Evolutionary conservation across 768 basidiomycete genomes (phyloP).

Genomic region (Lactarius sanguifluus): DNA sequence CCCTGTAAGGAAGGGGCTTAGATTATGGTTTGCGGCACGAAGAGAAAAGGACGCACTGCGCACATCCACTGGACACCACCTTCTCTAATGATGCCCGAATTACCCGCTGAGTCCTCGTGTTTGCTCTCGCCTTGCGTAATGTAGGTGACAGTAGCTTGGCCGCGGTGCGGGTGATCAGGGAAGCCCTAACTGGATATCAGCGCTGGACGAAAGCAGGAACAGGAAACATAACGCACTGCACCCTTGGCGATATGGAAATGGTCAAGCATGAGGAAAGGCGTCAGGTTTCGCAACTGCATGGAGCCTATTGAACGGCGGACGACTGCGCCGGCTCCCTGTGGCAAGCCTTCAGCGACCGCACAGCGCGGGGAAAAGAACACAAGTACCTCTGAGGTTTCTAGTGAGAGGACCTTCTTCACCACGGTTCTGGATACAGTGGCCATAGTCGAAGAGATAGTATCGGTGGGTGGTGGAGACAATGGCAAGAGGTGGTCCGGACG

Average conservation of each 20-base stretch:
- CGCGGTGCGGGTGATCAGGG: constrained; percentile 91
- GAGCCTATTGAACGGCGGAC: constrained; percentile 89
- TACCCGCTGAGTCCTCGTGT: constrained; percentile 92
- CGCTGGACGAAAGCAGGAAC: neutral
- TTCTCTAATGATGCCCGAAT: constrained; percentile 68
- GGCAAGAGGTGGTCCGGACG: neutral
- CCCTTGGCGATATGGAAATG: constrained; percentile 73
- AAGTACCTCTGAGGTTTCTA: constrained; percentile 68
- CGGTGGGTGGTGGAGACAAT: neutral
- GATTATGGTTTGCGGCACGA: neutral
- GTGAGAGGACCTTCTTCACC: constrained; percentile 71
- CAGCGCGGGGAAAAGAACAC: constrained; percentile 8
- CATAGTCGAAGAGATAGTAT: constrained; percentile 22
- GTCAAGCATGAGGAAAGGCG: constrained; percentile 90
- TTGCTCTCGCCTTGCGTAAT: constrained; percentile 79
- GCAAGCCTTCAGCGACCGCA: constrained; percentile 5
- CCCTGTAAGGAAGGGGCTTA: constrained; percentile 38
- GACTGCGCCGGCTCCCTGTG: constrained; percentile 72
- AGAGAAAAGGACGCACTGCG: constrained; percentile 49
- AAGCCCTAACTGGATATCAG: constrained; percentile 56
- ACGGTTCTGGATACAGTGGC: constrained; percentile 61
- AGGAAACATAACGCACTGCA: constrained; percentile 47
- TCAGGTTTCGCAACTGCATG: constrained; percentile 68
- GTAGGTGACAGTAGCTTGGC: constrained; percentile 87
- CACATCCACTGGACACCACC: constrained; percentile 98